phyloP scores from a whole-genome alignment of 768 basidiomycete species.

The Russula compacta region DNA sequence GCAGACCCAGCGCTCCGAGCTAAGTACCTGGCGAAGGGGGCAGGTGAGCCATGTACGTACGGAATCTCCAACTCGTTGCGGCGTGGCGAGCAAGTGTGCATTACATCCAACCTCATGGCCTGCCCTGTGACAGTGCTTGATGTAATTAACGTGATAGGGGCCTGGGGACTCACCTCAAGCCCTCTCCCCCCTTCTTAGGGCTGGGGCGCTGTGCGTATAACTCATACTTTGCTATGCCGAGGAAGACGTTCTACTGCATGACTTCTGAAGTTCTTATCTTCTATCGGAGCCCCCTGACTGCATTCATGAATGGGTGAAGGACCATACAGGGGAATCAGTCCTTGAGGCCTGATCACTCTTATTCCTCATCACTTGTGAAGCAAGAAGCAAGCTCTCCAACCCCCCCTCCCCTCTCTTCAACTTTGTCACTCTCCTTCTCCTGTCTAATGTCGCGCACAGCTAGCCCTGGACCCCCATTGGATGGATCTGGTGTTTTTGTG shows the following conservation, averaged over 20 bases:
- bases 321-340: not conserved
- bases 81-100: not conserved
- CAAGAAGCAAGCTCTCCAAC: no score
- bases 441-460: not conserved
- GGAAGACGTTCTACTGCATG: not conserved
- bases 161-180: no score
- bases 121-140: not conserved
- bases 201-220: not conserved
- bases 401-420: not conserved
- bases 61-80: not conserved
- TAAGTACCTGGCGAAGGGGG: not conserved
- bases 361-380: not conserved
- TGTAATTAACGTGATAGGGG: not conserved
- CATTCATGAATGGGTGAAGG: not conserved
- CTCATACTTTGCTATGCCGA: not conserved
- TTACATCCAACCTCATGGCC: not conserved
- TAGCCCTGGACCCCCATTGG: not conserved
- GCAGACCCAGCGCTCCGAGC: not conserved
- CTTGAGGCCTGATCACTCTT: not conserved
- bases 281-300: not conserved
- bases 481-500: constrained; percentile 4
- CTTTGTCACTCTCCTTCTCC: not conserved
- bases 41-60: no score
- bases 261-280: not conserved
- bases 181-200: not conserved